Evolutionary conservation across 2,329 filamentous ascomycete species (phyloP).

Genomic region (Colletotrichum abscissum): DNA sequence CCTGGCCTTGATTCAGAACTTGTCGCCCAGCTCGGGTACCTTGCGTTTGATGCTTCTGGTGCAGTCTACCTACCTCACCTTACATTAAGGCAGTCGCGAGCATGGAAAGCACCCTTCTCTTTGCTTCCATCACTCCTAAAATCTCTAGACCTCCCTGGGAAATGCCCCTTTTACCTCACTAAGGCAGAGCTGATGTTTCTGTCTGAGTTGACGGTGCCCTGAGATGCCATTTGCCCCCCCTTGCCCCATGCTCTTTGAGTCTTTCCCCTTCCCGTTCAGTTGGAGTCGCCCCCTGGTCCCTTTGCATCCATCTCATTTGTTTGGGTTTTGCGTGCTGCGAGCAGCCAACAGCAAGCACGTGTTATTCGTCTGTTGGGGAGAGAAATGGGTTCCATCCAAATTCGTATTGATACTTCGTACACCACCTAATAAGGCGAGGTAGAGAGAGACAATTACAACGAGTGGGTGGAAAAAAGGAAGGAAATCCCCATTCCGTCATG

Average conservation of each 20-base stretch:
- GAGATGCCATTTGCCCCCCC: neutral
- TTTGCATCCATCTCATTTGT: neutral
- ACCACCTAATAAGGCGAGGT: neutral
- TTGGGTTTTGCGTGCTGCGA: conserved; percentile 17
- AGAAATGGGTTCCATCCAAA: neutral
- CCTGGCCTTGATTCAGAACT: neutral
- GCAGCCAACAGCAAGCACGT: conserved; percentile 12
- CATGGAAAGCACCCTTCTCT: neutral
- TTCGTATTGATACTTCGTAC: neutral
- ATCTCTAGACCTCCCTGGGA: neutral
- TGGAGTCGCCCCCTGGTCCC: neutral
- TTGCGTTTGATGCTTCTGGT: neutral
- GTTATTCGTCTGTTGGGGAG: neutral
- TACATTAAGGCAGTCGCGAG: too few relatives aligned
- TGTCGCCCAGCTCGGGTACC: neutral
- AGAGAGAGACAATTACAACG: neutral
- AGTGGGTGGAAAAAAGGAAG: neutral
- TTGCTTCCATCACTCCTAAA: neutral
- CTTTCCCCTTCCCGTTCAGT: neutral
- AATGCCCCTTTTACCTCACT: neutral
- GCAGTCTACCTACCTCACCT: too few relatives aligned
- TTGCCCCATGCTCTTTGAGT: neutral
- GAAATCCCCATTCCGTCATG: conserved; percentile 14
- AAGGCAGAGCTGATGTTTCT: neutral
- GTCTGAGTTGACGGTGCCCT: neutral